Conservation (phyloP, 2,329 filamentous ascomycete species). For the Trichoderma simmonsii region DNA sequence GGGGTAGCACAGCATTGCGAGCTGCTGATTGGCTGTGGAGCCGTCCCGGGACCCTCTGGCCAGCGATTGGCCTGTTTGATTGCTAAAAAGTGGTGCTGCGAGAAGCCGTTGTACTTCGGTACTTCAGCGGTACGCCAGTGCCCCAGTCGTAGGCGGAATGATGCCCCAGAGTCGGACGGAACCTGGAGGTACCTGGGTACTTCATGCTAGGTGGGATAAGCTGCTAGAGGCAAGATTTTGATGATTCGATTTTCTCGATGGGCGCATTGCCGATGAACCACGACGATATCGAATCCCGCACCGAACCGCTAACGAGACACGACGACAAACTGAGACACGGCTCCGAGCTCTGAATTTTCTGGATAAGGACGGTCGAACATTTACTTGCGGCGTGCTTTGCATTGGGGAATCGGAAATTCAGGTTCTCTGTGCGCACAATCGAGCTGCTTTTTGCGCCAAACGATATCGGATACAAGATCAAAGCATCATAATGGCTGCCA, state of each 20-base stretch:
- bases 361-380: not conserved
- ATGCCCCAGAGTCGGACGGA: not conserved
- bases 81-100: not conserved
- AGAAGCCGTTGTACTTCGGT: not conserved
- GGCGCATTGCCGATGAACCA: slow-evolving; percentile 2
- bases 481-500: slow-evolving; percentile 43
- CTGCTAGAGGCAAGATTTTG: slow-evolving; percentile 15
- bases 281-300: not conserved
- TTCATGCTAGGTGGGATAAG: not conserved
- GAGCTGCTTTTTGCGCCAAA: slow-evolving; percentile 6
- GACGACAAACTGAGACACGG: not conserved
- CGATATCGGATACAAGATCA: not conserved
- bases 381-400: not conserved
- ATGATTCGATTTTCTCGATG: slow-evolving; percentile 14
- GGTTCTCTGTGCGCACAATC: not conserved
- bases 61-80: slow-evolving; percentile 20
- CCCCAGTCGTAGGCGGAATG: not conserved
- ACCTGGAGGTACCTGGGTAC: not conserved
- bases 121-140: not conserved
- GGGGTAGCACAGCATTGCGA: slow-evolving; percentile 23
- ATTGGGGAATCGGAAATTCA: not conserved
- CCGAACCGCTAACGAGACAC: not conserved
- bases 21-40: slow-evolving; percentile 30
- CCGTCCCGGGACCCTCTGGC: slow-evolving; percentile 28
- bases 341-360: not conserved